A percentile compares a stretch with the other conserved stretches of the same genome.
phyloP scores from a whole-genome alignment of 2,329 filamentous ascomycete genomes.

The Polytolypa hystricis region DNA sequence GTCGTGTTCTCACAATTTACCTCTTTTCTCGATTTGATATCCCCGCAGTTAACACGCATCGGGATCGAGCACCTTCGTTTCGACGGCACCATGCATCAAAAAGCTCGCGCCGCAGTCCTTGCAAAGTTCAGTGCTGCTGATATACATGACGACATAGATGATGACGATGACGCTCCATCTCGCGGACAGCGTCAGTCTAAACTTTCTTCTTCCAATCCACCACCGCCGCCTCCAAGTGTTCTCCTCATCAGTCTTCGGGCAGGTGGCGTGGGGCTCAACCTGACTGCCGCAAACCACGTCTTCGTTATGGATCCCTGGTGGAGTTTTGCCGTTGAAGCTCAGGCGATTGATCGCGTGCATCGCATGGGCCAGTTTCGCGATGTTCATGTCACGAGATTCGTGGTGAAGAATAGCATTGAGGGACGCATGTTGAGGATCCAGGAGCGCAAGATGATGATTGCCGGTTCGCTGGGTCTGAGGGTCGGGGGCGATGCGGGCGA shows the following conservation, averaged over 20 bases:
- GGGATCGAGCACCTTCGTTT: slow-evolving; percentile 76
- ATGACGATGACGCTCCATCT: slow-evolving; percentile 18
- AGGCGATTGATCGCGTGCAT: slow-evolving; percentile 95
- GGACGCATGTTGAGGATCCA: slow-evolving; percentile 90
- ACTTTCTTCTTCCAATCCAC: slow-evolving; percentile 11
- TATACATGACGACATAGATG: slow-evolving; percentile 24
- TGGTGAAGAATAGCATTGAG: slow-evolving; percentile 85
- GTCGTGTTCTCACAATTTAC: slow-evolving; percentile 98
- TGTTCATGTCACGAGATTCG: slow-evolving; percentile 77
- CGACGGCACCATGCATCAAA: slow-evolving; percentile 83
- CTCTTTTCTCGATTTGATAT: slow-evolving; percentile 84
- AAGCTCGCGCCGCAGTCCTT: slow-evolving; percentile 67
- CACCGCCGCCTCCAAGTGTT: slow-evolving; percentile 34
- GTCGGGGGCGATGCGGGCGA: slow-evolving; percentile 80
- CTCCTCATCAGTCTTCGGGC: slow-evolving; percentile 77
- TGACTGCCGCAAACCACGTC: slow-evolving; percentile 78
- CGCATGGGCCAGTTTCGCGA: slow-evolving; percentile 86
- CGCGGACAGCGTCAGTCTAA: slow-evolving; percentile 5
- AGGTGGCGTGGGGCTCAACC: slow-evolving; percentile 84
- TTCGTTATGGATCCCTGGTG: slow-evolving; percentile 99
- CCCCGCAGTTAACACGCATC: slow-evolving; percentile 60
- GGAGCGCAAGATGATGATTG: slow-evolving; percentile 78
- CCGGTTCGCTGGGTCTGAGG: slow-evolving; percentile 92
- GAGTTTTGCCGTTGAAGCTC: slow-evolving; percentile 92
- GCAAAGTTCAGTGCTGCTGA: slow-evolving; percentile 52